Percentiles rank a stretch among this genome's conserved stretches.
phyloP scores from a whole-genome alignment of 345 rosid species.

The Cardiospermum halicacabum region DNA sequence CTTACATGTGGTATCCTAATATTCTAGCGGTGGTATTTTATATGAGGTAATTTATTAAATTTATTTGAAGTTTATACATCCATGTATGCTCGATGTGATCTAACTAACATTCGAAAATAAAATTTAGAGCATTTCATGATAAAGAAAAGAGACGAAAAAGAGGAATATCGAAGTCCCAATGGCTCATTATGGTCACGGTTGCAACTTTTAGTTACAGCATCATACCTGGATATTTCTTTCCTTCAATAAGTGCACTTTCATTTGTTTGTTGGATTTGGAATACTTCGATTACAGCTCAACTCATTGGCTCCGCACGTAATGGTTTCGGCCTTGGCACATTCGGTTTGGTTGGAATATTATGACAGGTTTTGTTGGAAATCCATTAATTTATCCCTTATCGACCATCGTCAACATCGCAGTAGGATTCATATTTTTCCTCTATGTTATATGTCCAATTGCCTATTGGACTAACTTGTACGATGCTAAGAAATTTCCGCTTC shows the following conservation, averaged over 20 bases:
- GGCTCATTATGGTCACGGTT: conserved; percentile 18
- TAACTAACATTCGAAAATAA: too few species aligned
- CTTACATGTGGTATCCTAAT: background rate
- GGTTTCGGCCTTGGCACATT: conserved; percentile 11
- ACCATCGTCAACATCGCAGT: conserved; percentile 15
- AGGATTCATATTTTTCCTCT: conserved; percentile 19
- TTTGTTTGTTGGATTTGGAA: conserved; percentile 17
- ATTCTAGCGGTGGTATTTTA: background rate
- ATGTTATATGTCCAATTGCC: conserved; percentile 15
- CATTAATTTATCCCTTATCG: conserved; percentile 10
- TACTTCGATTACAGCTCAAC: conserved; percentile 1
- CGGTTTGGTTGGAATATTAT: background rate
- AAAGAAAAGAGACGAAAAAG: conserved; percentile 9
- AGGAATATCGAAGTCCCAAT: conserved; percentile 15
- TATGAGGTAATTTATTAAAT: background rate
- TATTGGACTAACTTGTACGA: conserved; percentile 20
- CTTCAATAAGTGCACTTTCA: conserved; percentile 22
- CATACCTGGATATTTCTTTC: conserved; percentile 26
- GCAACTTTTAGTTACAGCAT: conserved; percentile 24
- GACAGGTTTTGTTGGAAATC: background rate
- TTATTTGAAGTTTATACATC: too few species aligned
- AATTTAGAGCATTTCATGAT: conserved; percentile 9
- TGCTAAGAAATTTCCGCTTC: conserved; percentile 23
- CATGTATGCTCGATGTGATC: too few species aligned
- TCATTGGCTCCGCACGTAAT: conserved; percentile 7